These are phyloP conservation scores for Auxenochlorella protothecoides DNA, from an alignment of 139 green algal genomes.

Conservation along the genomic window DNA sequence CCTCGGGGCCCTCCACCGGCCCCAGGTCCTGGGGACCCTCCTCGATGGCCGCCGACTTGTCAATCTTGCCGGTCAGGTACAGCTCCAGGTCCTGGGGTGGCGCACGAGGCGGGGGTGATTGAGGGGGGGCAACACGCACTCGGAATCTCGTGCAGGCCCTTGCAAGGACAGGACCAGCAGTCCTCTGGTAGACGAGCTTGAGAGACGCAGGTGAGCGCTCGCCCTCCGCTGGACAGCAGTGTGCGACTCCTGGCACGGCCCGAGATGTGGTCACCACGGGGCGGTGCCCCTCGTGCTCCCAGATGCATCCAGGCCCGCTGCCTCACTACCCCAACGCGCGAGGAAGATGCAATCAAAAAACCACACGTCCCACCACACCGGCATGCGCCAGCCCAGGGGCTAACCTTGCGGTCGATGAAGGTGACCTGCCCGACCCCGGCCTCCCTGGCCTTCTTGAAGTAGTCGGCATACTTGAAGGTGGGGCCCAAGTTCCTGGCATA, in stretches of 20 bases:
- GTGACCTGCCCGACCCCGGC: conserved; percentile 4
- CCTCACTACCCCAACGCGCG: too few relatives aligned
- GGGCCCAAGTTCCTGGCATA: conserved; percentile 7
- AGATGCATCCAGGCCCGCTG: too few relatives aligned
- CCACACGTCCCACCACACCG: too few relatives aligned
- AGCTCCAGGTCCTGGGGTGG: conserved; percentile 14
- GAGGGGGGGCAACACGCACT: not conserved
- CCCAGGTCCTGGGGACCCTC: conserved; percentile 4
- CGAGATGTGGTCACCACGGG: too few relatives aligned
- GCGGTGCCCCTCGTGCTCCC: too few relatives aligned
- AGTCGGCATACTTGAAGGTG: conserved; percentile 16
- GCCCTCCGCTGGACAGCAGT: too few relatives aligned
- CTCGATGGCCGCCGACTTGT: conserved; percentile 21
- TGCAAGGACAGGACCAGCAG: too few relatives aligned
- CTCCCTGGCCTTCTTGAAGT: conserved; percentile 14
- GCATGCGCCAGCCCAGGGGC: not conserved
- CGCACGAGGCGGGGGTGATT: not conserved
- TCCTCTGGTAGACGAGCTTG: too few relatives aligned
- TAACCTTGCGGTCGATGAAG: conserved; percentile 18
- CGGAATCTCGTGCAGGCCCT: too few relatives aligned
- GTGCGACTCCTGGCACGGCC: too few relatives aligned
- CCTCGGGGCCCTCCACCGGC: not conserved
- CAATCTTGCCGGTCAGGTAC: conserved; percentile 20
- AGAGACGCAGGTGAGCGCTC: too few relatives aligned
- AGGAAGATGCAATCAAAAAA: too few relatives aligned